Evolutionary conservation across 371 early-diverging fungal genomes (phyloP), one percentile per base, ranked within the genome.

Genomic region (Lichtheimia ornata): DNA sequence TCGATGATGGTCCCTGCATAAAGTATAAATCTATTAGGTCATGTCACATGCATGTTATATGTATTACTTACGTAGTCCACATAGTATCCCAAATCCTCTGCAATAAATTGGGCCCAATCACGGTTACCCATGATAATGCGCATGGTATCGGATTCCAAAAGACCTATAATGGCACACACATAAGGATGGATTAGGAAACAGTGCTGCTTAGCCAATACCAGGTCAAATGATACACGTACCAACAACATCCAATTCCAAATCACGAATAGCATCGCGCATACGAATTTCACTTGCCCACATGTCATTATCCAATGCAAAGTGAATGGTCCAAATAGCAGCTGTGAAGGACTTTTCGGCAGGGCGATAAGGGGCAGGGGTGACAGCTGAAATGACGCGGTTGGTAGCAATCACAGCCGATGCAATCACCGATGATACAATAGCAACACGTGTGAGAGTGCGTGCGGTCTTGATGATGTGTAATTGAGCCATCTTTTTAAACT

Each of bases 321-420:
- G 93, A 65, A 93, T 88, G 6, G 93, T 93, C 93, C 93, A 93
- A 64, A 93, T 93, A 59, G 82, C 92, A 30, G 88, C 87, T n/a
- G 91, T 93, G 56, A 93, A 77, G 30, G 86, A 65, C 56, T 87
- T 85, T 60, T 89, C 84, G 25, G 87, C 79, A 11, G 87, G 81
- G 54, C 79, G 84, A 54, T 83, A 76, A 15, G 91, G 89, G 44
- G 62, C 67, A 6, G 91, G 91, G 9, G 77, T 63, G 28, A 65
- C 67, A 12, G 79, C 70, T 13, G 62, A 67, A 22, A 63, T 51
- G 4, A 59, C 40, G 18, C 82, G 74, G 14, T 66, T 69, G 24
- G 61, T 54, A n/a, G 79, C 71, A 41, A 74, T 67, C n/a, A 77
- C 27, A 5, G 62, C 67, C 35, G 81, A 76, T n/a, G 65, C 53